A percentile compares a stretch with the other conserved stretches of the same genome.
Conservation (phyloP, 441 rosid genomes). For the Croton setiger region DNA sequence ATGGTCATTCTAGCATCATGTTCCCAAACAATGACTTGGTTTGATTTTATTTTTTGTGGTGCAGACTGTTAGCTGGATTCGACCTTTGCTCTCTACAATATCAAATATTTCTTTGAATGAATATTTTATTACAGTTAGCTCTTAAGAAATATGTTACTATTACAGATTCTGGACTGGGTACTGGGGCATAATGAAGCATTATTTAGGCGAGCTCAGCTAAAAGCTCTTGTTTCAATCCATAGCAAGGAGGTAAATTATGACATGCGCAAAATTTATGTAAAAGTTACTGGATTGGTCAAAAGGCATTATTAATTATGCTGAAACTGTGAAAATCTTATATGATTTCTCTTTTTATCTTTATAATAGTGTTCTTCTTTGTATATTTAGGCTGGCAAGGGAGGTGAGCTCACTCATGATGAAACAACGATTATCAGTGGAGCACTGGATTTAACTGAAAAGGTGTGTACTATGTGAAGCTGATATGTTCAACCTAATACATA, state of each 20-base stretch:
- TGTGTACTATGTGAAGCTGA: slow-evolving; percentile 23
- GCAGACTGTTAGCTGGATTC: not conserved
- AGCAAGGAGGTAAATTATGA: slow-evolving; percentile 72
- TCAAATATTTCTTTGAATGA: too few species aligned
- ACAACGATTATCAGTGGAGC: slow-evolving; percentile 98
- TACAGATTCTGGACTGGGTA: slow-evolving; percentile 77
- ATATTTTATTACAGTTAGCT: not conserved
- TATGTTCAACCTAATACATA: not conserved
- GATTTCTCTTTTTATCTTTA: slow-evolving; percentile 15
- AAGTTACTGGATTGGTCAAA: slow-evolving; percentile 1
- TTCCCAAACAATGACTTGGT: not conserved
- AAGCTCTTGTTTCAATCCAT: slow-evolving; percentile 93
- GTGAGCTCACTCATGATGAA: slow-evolving; percentile 98
- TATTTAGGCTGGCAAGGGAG: slow-evolving; percentile 95
- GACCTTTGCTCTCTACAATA: not conserved
- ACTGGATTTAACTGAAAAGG: slow-evolving; percentile 97
- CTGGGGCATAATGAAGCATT: slow-evolving; percentile 87
- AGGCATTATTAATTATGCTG: slow-evolving; percentile 5
- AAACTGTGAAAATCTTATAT: slow-evolving; percentile 10
- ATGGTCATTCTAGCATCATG: not conserved
- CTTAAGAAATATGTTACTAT: slow-evolving; percentile 15
- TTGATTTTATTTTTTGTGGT: not conserved
- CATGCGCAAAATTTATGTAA: not conserved
- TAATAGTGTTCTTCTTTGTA: slow-evolving; percentile 12
- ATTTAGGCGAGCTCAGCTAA: slow-evolving; percentile 92